Evolutionary conservation across 2,329 filamentous ascomycete species (phyloP), one percentile per base, ranked within the genome.

Genomic region (Penicillium sp.): DNA sequence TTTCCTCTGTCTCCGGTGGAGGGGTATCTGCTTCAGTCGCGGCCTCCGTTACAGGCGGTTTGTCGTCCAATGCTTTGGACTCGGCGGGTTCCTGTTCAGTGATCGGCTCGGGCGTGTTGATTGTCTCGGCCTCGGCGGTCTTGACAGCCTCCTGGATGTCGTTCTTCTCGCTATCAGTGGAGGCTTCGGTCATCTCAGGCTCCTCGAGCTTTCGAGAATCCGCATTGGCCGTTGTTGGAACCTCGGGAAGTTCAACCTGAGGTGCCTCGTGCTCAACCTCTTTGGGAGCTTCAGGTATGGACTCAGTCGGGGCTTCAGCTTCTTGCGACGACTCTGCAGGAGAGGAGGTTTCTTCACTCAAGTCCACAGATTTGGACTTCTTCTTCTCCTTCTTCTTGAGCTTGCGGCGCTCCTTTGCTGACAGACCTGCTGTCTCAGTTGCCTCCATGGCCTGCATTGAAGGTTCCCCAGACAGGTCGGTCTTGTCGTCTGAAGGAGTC

Each of bases 331-430:
- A 17, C 31, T 64, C 58, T 1, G 41, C 35, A n/a, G 55, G 45
- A 43, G 58, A 55, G 45, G 60, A 28, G 8, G 50, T 39, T 15
- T 63, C 60, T 28, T 61, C 56, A 10, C 37, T 61, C 45, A 60
- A 56, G 31, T 68, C 66, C 22, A 63, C 55, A n/a, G 67, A 67
- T 31, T 67, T 64, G 31, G 57, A 59, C 54, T 67, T 69, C 56
- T 67, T 67, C 55, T 69, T 69, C 39, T 65, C 60, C 51, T 64
- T 67, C 51, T 66, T 68, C 61, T 66, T 68, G 31, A 60, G 61
- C 57, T 67, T 65, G 39, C 63, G 65, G 15, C 60, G 63, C 58
- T 69, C 63, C 38, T 63, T 68, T 2, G 63, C 60, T 15, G 67
- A 66, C 17, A 69, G 38, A 4, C 52, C 56, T 14, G 39, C 14